These are phyloP conservation scores for Trichoderma polysporum DNA, from an alignment of 2,329 filamentous ascomycete genomes.

Conservation along the genomic window DNA sequence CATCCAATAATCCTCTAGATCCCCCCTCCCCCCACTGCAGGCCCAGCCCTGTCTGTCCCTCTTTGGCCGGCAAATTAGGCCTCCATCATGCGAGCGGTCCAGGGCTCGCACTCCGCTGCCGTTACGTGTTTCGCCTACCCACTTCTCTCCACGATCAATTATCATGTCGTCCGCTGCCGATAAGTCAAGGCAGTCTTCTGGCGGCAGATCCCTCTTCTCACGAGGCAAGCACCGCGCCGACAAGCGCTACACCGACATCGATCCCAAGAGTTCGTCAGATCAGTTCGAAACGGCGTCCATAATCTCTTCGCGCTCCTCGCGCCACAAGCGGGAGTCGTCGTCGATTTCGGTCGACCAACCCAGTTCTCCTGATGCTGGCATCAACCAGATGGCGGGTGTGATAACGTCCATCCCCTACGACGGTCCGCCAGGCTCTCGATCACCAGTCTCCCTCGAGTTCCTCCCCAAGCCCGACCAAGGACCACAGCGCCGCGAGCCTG, in stretches of 20 bases:
- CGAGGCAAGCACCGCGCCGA: conserved; percentile 74
- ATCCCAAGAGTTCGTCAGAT: conserved; percentile 57
- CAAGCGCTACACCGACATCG: conserved; percentile 60
- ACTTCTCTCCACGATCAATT: conserved; percentile 22
- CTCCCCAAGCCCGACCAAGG: conserved; percentile 66
- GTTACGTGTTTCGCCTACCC: conserved; percentile 35
- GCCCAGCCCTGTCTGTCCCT: conserved; percentile 19
- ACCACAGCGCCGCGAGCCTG: conserved; percentile 65
- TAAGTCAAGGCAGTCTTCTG: conserved; percentile 78
- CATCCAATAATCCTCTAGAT: background rate
- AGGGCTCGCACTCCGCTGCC: conserved; percentile 37
- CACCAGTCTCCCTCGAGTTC: conserved; percentile 71
- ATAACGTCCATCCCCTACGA: conserved; percentile 91
- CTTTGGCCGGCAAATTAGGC: conserved; percentile 20
- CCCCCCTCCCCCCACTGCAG: conserved; percentile 8
- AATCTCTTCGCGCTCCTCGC: conserved; percentile 67
- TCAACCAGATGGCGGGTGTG: conserved; percentile 76
- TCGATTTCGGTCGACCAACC: conserved; percentile 69
- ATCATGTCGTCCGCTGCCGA: conserved; percentile 67
- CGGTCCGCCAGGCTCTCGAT: conserved; percentile 62
- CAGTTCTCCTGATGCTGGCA: conserved; percentile 60
- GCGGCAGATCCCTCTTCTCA: conserved; percentile 79
- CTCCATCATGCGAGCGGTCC: conserved; percentile 43
- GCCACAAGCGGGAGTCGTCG: conserved; percentile 73
- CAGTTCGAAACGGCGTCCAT: conserved; percentile 59